Evolutionary conservation across 2,329 filamentous ascomycete genomes (phyloP), one percentile per base, ranked within the genome.

Genomic region (Pestalotiopsis sp.): DNA sequence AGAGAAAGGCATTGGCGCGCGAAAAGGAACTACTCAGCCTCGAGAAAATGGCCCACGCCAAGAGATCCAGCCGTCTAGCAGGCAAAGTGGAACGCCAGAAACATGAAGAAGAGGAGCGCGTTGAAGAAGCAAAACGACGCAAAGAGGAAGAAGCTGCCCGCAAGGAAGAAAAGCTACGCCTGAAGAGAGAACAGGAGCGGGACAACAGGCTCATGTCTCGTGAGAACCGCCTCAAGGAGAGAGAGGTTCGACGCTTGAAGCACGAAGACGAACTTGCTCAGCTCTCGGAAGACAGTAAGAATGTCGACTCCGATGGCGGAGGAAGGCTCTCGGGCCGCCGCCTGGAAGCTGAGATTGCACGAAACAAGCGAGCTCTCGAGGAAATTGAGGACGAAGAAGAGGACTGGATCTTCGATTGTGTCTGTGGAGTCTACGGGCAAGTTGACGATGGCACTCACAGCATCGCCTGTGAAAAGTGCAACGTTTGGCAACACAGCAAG

Each of bases 361-460:
- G 88, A 79, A 93, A 90, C 71, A 91, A 92, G 78, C 91, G 91
- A 78, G 93, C 93, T 41, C 83, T 97, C 12, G 87, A 92, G 73
- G 88, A 92, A 67, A 86, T 97, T 27, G 88, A 86, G 61, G 81
- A 84, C 31, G 82, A 90, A 73, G 93, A 96, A 62, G 93, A 94
- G 13, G 90, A 94, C 65, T 98, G 96, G 96, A 88, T 94, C 52
- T 99, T 99, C 74, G 96, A 99, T 78, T 99, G 96, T 78, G 87
- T 93, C 31, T 99, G 96, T 78, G 95, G 95, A 31, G 87, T 94
- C 25, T 91, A 97, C 79, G 96, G 96, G 25, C 92, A 97, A 74
- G 93, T 98, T 69, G 96, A 99, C 75, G 96, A 98, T 78, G 96
- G 96, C 45, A 92, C 93, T 7, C 95, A 97, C 77, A 97, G 94